Evolutionary conservation across 1,284 basidiomycete genomes (phyloP).

Genomic region (Sanghuangporus weigelae): DNA sequence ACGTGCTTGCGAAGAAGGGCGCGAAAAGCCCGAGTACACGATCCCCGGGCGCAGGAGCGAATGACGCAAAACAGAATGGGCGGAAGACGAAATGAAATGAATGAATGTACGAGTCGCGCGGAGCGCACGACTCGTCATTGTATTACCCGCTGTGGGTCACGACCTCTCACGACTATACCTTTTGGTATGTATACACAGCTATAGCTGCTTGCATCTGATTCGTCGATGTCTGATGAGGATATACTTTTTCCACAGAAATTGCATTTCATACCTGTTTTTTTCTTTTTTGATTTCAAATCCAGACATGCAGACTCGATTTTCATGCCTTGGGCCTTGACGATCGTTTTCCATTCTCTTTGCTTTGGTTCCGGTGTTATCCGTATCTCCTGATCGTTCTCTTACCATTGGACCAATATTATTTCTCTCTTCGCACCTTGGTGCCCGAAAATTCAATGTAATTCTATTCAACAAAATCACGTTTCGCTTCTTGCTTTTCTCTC

Average conservation of each 20-base stretch:
- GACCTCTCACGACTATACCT: slow-evolving; percentile 4
- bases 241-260: background rate
- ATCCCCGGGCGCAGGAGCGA: background rate
- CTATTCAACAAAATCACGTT: background rate
- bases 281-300: background rate
- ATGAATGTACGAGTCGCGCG: background rate
- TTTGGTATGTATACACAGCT: background rate
- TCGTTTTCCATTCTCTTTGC: background rate
- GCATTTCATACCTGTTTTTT: background rate
- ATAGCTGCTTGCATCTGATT: background rate
- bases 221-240: background rate
- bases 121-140: background rate
- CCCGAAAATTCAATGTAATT: background rate
- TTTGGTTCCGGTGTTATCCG: background rate
- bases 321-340: no score
- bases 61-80: background rate
- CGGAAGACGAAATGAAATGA: slow-evolving; percentile 3
- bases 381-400: background rate
- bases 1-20: slow-evolving; percentile 46
- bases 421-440: background rate
- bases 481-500: background rate
- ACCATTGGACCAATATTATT: background rate
- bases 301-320: no score
- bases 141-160: background rate
- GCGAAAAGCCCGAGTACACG: slow-evolving; percentile 25